phyloP scores from a whole-genome alignment of 1,139 yeast species.

The Tardiomyces digboiensis region DNA sequence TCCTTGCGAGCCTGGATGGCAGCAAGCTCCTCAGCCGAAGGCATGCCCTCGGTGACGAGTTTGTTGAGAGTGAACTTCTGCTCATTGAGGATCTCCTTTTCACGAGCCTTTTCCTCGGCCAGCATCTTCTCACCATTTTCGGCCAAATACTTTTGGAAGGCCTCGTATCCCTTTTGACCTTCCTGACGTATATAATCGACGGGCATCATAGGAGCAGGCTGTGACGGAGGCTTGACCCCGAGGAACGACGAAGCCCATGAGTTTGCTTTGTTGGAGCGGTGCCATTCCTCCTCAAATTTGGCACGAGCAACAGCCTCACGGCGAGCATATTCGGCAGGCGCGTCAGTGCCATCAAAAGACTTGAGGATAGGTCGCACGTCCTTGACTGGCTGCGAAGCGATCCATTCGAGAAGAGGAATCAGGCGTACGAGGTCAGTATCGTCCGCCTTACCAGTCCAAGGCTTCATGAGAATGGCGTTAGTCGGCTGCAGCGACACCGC shows the following conservation, averaged over 20 bases:
- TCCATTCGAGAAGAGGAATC: slow-evolving; percentile 89
- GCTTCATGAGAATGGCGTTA: slow-evolving; percentile 71
- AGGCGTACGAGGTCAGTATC: slow-evolving; percentile 63
- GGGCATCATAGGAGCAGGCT: slow-evolving; percentile 72
- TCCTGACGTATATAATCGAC: slow-evolving; percentile 86
- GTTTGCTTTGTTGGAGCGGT: slow-evolving; percentile 34
- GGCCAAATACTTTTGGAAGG: slow-evolving; percentile 70
- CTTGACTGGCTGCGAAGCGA: slow-evolving; percentile 83
- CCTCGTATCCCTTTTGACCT: slow-evolving; percentile 83
- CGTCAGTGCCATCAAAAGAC: slow-evolving; percentile 54
- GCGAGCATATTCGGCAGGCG: slow-evolving; percentile 69
- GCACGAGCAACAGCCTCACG: slow-evolving; percentile 72
- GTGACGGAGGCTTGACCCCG: slow-evolving; percentile 48
- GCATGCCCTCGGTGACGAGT: slow-evolving; percentile 76
- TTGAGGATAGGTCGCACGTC: slow-evolving; percentile 86
- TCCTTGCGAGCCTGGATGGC: slow-evolving; percentile 47
- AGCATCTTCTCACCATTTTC: slow-evolving; percentile 86
- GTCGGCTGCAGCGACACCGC: slow-evolving; percentile 81
- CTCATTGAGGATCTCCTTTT: slow-evolving; percentile 73
- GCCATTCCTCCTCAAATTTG: slow-evolving; percentile 60
- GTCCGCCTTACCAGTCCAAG: slow-evolving; percentile 84
- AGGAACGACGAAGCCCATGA: slow-evolving; percentile 50
- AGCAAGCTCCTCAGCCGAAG: slow-evolving; percentile 79
- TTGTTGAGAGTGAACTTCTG: slow-evolving; percentile 73
- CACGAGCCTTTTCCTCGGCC: slow-evolving; percentile 69